Conservation (phyloP, 257 asterid genomes). For the Solanum stenotomum region DNA sequence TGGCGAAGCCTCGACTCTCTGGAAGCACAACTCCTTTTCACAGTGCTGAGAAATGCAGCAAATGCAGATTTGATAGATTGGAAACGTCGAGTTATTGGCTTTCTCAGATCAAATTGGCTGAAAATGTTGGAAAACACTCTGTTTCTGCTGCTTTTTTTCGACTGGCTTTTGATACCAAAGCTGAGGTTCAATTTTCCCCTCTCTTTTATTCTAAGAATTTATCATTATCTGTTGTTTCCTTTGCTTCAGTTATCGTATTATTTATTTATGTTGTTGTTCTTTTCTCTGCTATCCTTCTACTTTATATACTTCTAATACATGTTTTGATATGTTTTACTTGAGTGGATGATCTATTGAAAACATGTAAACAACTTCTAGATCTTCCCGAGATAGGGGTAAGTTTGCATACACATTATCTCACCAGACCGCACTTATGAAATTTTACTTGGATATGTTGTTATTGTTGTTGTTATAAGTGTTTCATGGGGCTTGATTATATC, state of each 20-base stretch:
- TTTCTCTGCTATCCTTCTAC: background rate
- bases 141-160: slow-evolving; percentile 55
- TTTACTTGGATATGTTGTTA: background rate
- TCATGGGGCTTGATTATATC: background rate
- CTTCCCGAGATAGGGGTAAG: background rate
- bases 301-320: fast-evolving
- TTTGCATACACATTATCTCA: background rate
- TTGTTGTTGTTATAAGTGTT: background rate
- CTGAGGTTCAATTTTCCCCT: slow-evolving; percentile 38
- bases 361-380: background rate
- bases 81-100: slow-evolving; percentile 71
- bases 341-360: background rate
- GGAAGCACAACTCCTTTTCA: slow-evolving; percentile 41
- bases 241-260: background rate
- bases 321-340: background rate
- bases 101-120: slow-evolving; percentile 67
- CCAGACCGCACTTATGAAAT: background rate
- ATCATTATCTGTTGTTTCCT: background rate
- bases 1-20: slow-evolving; percentile 21
- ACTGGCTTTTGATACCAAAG: slow-evolving; percentile 55
- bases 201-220: background rate
- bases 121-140: slow-evolving; percentile 51
- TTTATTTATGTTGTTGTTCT: background rate
- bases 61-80: slow-evolving; percentile 63
- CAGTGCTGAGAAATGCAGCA: slow-evolving; percentile 70